Evolutionary conservation across 306 rosid genomes (phyloP), one percentile per base, ranked within the genome.

Genomic region (Dicorynia guianensis): DNA sequence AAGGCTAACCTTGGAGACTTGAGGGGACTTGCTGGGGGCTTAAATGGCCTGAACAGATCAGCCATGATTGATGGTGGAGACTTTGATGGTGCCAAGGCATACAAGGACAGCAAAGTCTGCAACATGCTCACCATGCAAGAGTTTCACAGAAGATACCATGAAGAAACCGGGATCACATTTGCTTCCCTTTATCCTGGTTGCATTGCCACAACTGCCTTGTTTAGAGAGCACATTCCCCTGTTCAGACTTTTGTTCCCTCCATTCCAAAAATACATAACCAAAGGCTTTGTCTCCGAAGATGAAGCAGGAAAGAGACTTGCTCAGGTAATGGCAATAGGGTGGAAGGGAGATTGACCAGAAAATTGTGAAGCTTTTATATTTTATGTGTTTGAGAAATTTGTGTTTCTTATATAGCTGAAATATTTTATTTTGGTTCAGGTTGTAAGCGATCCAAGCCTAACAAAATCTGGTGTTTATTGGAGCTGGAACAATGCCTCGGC

Each of bases 81-180:
- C 15, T 96, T 92, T 66, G 99, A 96, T 17, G 99, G 99, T 8
- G 99, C 99, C 75, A 96, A 96, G 88, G 99, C 99, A 14, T 96
- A 92, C 89, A 96, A 96, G 85, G 99, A 96, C 93, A 92, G 98
- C 91, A 96, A 92, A 81, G 98, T 96, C 35, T 96, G 98, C 86
- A 96, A 96, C 64, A 96, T 96, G 99, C 97, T 96, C 56, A 90
- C 89, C 55, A 95, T 96, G 99, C 98, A 92, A 76, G 97, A 95
- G 81, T 92, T 87, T 80, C 98, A 96, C 72, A 84, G 84, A 77
- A 86, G 93, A 35, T 90, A 19, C 88, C 93, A 92, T 3, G 99
- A 92, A 84, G 98, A 96, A 64, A 92, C 99, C 10, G 99, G 98
- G 56, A 69, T 96, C 68, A 85, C 97, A 66, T 96, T 96, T 55